These are phyloP conservation scores for Solanum ossicruentum DNA, from an alignment of 257 asterid species.

Conservation along the genomic window DNA sequence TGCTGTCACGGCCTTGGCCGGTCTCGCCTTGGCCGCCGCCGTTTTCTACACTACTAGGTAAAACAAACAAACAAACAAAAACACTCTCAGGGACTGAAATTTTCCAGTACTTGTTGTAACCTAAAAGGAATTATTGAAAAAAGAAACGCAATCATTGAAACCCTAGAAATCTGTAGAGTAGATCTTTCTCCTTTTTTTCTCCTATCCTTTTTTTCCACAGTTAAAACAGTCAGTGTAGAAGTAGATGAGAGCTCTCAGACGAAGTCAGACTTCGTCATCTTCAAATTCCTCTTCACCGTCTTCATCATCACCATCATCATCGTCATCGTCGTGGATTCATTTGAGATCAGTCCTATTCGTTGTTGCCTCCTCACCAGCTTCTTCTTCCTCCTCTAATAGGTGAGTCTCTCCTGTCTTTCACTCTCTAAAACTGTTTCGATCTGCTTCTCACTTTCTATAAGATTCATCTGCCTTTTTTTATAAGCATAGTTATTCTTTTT, in stretches of 20 bases:
- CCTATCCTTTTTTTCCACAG: background rate
- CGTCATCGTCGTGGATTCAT: conserved; percentile 77
- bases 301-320: conserved; percentile 51
- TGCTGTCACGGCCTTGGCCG: conserved; percentile 71
- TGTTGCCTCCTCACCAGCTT: conserved; percentile 74
- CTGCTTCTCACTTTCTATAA: background rate
- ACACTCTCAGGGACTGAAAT: background rate
- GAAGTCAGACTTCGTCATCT: conserved; percentile 76
- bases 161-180: conserved; percentile 32
- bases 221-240: conserved; percentile 3
- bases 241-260: conserved; percentile 88
- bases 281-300: conserved; percentile 70
- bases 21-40: conserved; percentile 70
- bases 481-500: background rate
- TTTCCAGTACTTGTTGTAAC: background rate
- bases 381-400: conserved; percentile 70
- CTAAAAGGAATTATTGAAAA: background rate
- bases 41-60: conserved; percentile 50
- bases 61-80: background rate
- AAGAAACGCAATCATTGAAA: conserved; percentile 5
- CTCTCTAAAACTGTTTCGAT: background rate
- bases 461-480: background rate
- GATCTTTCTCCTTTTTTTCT: background rate
- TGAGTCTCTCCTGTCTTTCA: conserved; percentile 32
- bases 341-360: conserved; percentile 87